Evolutionary conservation across 1,284 basidiomycete species (phyloP).

Genomic region (Exobasidium rhododendri): DNA sequence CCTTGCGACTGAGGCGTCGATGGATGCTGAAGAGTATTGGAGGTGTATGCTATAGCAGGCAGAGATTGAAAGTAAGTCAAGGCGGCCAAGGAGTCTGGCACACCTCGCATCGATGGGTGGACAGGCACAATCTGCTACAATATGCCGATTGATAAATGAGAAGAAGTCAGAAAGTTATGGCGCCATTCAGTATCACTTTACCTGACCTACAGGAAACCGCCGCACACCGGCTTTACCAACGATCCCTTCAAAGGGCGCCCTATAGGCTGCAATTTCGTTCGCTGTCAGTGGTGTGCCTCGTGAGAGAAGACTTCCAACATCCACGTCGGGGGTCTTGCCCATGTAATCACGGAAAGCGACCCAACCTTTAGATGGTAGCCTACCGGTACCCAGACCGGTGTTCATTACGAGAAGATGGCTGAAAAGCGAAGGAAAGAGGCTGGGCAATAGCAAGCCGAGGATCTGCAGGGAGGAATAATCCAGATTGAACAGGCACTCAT

Average conservation of each 20-base stretch:
- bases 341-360: conserved; percentile 11
- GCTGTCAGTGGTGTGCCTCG: conserved; percentile 3
- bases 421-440: conserved; percentile 14
- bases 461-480: too few relatives aligned
- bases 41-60: neutral
- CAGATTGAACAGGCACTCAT: neutral
- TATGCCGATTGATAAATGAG: neutral
- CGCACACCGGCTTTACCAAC: conserved; percentile 9
- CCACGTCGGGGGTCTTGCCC: neutral
- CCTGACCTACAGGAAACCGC: conserved; percentile 10
- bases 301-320: conserved; percentile 8
- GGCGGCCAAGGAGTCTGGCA: conserved; percentile 8
- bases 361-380: conserved; percentile 9
- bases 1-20: conserved; percentile 2
- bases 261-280: conserved; percentile 9
- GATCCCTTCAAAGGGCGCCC: conserved; percentile 8
- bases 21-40: neutral
- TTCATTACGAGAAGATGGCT: conserved; percentile 17
- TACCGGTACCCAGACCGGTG: conserved; percentile 10
- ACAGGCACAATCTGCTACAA: conserved; percentile 13
- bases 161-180: neutral
- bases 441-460: conserved; percentile 15
- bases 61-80: conserved; percentile 9
- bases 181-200: neutral
- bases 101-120: conserved; percentile 2